phyloP scores from a whole-genome alignment of 2,329 filamentous ascomycete species.

The Peltaster fructicola region DNA sequence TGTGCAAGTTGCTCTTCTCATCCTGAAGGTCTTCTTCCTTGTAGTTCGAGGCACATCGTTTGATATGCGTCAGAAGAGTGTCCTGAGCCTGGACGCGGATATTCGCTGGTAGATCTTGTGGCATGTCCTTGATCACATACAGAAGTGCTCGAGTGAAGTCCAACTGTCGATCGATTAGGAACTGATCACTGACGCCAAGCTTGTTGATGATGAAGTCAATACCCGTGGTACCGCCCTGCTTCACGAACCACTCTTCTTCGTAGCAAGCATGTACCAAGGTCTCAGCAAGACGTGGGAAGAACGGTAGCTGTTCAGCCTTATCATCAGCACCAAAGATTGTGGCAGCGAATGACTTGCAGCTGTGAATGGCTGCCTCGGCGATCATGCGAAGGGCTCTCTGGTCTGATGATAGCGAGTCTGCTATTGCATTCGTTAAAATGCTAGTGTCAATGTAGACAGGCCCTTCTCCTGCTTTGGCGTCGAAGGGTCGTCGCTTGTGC shows the following conservation, averaged over 20 bases:
- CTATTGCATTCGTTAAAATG: conserved; percentile 72
- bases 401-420: conserved; percentile 80
- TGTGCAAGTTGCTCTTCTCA: conserved; percentile 48
- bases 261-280: conserved; percentile 90
- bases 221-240: conserved; percentile 78
- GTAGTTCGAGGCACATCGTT: conserved; percentile 61
- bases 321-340: conserved; percentile 62
- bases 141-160: conserved; percentile 84
- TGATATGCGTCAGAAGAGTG: conserved; percentile 56
- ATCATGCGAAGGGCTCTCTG: conserved; percentile 62
- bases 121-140: conserved; percentile 98
- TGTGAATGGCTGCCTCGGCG: conserved; percentile 59
- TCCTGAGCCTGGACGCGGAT: conserved; percentile 69
- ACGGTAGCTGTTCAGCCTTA: conserved; percentile 56
- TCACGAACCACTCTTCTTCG: conserved; percentile 97
- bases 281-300: conserved; percentile 69
- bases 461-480: conserved; percentile 73
- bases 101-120: conserved; percentile 77
- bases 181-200: conserved; percentile 65
- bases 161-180: conserved; percentile 66
- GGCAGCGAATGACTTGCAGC: conserved; percentile 57
- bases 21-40: conserved; percentile 63
- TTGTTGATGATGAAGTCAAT: conserved; percentile 78
- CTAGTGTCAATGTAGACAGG: conserved; percentile 74
- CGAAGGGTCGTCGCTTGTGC: conserved; percentile 59